Base-by-base conservation (phyloP, 495 filamentous ascomycete species). In the Aspergillus olivimuriae region DNA sequence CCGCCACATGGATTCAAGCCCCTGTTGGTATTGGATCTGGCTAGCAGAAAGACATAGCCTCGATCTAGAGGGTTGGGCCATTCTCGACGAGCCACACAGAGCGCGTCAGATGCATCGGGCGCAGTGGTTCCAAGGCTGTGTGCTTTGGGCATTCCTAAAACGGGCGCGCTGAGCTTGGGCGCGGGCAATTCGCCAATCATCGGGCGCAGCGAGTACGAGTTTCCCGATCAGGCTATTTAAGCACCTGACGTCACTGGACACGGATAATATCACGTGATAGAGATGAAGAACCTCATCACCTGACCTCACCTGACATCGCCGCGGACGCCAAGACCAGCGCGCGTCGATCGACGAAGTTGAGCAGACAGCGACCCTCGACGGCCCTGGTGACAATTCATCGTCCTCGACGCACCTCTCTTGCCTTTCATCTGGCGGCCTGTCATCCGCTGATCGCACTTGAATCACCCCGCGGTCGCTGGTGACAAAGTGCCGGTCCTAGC, bases 161-260 rank as follows among this genome's bases (percentile, higher is more conserved):
- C n/a, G n/a, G n/a, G n/a, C n/a, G n/a, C n/a, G n/a, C n/a, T n/a
- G n/a, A n/a, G n/a, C 22, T 2, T 15, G 20, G 35, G 14, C 10
- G 31, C 22, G 18, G 38, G 16, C 15, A 34, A 12, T 15, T 23
- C 7, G 24, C 51, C 46, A 50, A 50, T 50, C 34, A 47, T 1
- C 31, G 15, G n/a, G n/a, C 10, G 11, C 30, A 21, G 17, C 47
- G 47, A 44, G 42, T 54, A 54, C 51, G 51, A 50, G 4, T n/a
- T 23, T 4, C 21, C 50, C 23, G 23, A 39, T 41, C 34, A 11
- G n/a, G 24, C 10, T 1, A 15, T 2, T 11, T 7, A 7, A 10
- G 5, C 32, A 34, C 32, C 8, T 34, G 32, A 19, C 5, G 17
- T 14, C 28, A 33, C 26, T 10, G 0, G 7, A 11, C 30, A 22